Percentiles rank a stretch among this genome's conserved stretches.
phyloP scores from a whole-genome alignment of 2,329 filamentous ascomycete genomes.

The Aspergillus ruber region DNA sequence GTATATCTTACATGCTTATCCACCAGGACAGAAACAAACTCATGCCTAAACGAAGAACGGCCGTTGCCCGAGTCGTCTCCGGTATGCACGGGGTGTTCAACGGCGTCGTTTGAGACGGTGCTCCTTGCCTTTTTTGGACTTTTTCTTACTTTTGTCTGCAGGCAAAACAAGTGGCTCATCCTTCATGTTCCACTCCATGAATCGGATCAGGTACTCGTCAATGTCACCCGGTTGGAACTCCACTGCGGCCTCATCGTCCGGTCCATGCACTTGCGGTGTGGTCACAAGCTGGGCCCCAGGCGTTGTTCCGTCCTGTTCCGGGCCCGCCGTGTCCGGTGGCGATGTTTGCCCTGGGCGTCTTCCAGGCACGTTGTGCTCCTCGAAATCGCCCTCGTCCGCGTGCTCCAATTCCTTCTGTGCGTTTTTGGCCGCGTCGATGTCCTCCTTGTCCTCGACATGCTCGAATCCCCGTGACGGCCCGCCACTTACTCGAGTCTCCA shows the following conservation, averaged over 20 bases:
- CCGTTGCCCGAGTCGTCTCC: too few species aligned
- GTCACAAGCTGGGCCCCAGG: conserved; percentile 8
- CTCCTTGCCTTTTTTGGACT: conserved; percentile 42
- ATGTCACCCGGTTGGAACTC: conserved; percentile 53
- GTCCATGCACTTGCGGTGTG: conserved; percentile 13
- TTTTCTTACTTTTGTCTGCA: conserved; percentile 44
- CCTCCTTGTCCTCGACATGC: conserved; percentile 85
- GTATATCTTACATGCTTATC: not conserved
- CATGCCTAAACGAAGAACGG: not conserved
- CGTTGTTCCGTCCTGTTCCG: conserved; percentile 20
- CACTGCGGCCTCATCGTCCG: conserved; percentile 25
- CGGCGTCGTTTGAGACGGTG: conserved; percentile 37
- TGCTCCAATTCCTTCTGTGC: conserved; percentile 83
- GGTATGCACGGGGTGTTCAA: conserved; percentile 7
- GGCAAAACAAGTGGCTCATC: conserved; percentile 45
- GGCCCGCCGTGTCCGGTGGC: conserved; percentile 18
- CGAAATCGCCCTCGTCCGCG: conserved; percentile 79
- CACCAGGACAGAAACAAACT: not conserved
- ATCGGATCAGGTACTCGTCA: conserved; percentile 68
- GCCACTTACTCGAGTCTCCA: conserved; percentile 62
- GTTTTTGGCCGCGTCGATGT: conserved; percentile 77
- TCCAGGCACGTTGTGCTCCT: conserved; percentile 46
- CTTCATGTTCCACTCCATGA: conserved; percentile 56
- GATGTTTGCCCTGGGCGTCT: conserved; percentile 25
- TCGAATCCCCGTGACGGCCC: conserved; percentile 62